A percentile compares a stretch with the other conserved stretches of the same genome.
Evolutionary conservation across 2,329 filamentous ascomycete species (phyloP).

Genomic region (Aspergillus floridensis): DNA sequence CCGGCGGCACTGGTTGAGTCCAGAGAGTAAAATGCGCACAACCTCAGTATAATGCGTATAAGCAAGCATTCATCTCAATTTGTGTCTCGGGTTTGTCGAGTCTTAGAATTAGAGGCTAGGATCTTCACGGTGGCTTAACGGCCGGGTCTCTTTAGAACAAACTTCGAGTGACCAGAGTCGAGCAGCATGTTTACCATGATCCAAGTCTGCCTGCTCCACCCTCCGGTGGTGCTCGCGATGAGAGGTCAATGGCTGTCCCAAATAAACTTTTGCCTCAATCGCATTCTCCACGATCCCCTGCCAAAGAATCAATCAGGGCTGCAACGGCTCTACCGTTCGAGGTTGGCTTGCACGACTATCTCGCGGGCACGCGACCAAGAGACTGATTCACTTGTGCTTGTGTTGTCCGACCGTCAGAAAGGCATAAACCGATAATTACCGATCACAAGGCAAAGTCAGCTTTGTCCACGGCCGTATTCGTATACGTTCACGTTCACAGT

Average conservation of each 20-base stretch:
- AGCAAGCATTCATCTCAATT: too few species aligned
- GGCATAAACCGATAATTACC: neutral
- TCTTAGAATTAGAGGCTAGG: neutral
- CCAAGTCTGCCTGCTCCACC: neutral
- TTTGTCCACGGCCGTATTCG: neutral
- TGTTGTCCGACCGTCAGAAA: neutral
- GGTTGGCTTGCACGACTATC: neutral
- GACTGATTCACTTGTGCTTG: neutral
- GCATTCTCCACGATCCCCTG: neutral
- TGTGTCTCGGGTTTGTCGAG: neutral
- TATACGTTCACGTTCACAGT: neutral
- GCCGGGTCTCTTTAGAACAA: neutral
- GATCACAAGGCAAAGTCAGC: neutral
- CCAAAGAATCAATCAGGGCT: neutral
- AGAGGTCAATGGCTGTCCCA: neutral
- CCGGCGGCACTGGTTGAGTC: neutral
- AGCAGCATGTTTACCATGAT: neutral
- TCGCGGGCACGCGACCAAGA: neutral
- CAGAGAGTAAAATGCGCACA: neutral
- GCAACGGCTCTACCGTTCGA: neutral
- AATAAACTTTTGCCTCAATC: neutral
- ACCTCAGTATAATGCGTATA: neutral
- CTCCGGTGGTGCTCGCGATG: too few species aligned
- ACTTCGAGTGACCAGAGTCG: neutral
- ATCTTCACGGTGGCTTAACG: neutral